Base-by-base conservation (phyloP, 2,329 filamentous ascomycete genomes). In the Alternaria incomplexa region DNA sequence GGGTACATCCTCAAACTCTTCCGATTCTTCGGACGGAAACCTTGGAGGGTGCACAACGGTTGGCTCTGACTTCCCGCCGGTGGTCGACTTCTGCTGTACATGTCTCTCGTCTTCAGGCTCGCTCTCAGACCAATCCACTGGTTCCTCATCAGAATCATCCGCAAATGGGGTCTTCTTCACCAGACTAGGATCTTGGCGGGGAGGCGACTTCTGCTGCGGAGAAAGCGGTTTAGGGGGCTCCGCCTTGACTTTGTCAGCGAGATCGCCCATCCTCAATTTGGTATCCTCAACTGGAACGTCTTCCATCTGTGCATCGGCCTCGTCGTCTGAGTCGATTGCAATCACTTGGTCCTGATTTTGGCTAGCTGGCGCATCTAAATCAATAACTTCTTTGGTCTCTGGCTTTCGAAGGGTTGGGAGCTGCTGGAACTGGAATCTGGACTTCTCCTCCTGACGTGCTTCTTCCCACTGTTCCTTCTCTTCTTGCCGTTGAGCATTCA, bases 371-470 rank as follows among this genome's bases (percentile, higher is more conserved):
- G 73, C 80, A 12, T 85, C 83, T 3, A 85, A 65, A 71, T 85
- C 83, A 58, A 85, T 85, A 12, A 85, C 70, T 52, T 83, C 83
- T 12, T 67, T 71, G 2, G 83, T 82, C 45, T 88, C 82, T 52
- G 89, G 86, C 68, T 89, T 87, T 47, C 85, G 80, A 0, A 88
- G 85, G 60, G 84, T 83, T 53, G 87, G 84, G 25, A 85, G 80
- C 69, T 91, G 87, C 61, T 90, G 86, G 20, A 90, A 89, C 59
- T 90, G 88, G 60, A 91, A 88, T 60, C 88, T 85, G 20, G 87
- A 51, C 78, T 83, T 71, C 81, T 86, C 67, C 81, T 85, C 79
- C 60, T 87, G 85, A 69, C 86, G 72, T 9, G 87, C 63, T 89
- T 79, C 85, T 53, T 90, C 85, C 63, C 90, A 85, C 30, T 82